These are phyloP conservation scores for Stephanocyclus meneghinianus DNA, from an alignment of 352 stramenopile genomes.

Conservation along the genomic window DNA sequence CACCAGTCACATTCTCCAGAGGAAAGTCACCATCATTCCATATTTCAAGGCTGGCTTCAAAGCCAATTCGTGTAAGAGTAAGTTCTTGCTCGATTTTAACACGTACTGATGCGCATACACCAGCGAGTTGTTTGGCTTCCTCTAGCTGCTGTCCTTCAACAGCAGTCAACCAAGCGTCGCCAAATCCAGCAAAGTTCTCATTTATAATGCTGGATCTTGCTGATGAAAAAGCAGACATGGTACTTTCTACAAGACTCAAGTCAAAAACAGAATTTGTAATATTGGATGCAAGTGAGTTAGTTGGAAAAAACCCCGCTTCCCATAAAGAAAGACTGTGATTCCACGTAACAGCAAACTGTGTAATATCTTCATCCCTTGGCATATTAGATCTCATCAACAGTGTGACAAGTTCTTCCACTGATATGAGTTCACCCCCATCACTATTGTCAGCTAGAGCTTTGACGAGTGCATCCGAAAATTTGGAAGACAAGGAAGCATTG, in stretches of 20 bases:
- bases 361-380: slow-evolving; percentile 21
- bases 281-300: no score
- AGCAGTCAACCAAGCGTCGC: slow-evolving; percentile 34
- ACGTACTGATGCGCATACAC: slow-evolving; percentile 31
- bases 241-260: background rate
- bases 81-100: slow-evolving; percentile 36
- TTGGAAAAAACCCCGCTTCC: slow-evolving; percentile 18
- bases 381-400: background rate
- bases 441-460: slow-evolving; percentile 24
- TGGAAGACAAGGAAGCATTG: slow-evolving; percentile 13
- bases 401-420: slow-evolving; percentile 1
- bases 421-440: slow-evolving; percentile 21
- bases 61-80: slow-evolving; percentile 34
- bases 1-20: slow-evolving; percentile 27
- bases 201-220: slow-evolving; percentile 11
- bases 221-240: slow-evolving; percentile 15
- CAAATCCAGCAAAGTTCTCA: slow-evolving; percentile 26
- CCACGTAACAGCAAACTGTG: slow-evolving; percentile 21
- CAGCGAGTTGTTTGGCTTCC: slow-evolving; percentile 28
- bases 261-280: slow-evolving; percentile 47
- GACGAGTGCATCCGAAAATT: slow-evolving; percentile 16
- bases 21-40: slow-evolving; percentile 5
- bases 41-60: slow-evolving; percentile 28
- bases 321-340: slow-evolving; percentile 35
- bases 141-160: slow-evolving; percentile 39